These are phyloP conservation scores for Peronosclerospora sorghi DNA, from an alignment of 352 stramenopile species.

Conservation along the genomic window DNA sequence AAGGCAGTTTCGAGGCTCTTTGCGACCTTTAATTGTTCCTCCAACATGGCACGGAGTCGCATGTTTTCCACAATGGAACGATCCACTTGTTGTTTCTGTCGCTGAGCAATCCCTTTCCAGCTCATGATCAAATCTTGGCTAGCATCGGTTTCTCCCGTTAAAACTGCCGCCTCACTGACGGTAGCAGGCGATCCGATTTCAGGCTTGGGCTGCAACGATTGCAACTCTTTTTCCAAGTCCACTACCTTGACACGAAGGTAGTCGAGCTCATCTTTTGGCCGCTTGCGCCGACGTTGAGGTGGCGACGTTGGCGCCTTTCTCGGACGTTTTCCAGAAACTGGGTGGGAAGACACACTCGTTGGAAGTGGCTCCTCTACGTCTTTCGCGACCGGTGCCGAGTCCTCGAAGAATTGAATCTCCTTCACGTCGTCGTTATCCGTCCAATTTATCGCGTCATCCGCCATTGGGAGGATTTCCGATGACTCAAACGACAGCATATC, in stretches of 20 bases:
- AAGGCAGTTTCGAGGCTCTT: constrained; percentile 22
- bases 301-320: constrained; percentile 1
- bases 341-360: background rate
- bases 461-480: constrained; percentile 1
- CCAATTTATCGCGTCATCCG: background rate
- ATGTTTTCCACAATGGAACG: constrained; percentile 20
- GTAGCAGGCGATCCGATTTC: constrained; percentile 4
- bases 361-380: constrained; percentile 1
- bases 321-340: background rate
- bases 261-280: constrained; percentile 28
- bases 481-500: constrained; percentile 24
- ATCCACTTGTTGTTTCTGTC: constrained; percentile 20
- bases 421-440: constrained; percentile 8
- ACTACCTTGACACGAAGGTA: constrained; percentile 24
- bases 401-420: constrained; percentile 10
- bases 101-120: constrained; percentile 21
- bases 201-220: constrained; percentile 4
- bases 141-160: constrained; percentile 1
- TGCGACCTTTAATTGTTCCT: constrained; percentile 21
- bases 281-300: constrained; percentile 19
- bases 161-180: constrained; percentile 7
- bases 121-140: constrained; percentile 9
- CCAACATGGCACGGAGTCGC: constrained; percentile 18
- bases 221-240: constrained; percentile 24
- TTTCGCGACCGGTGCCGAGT: background rate